Percentiles rank a stretch among this genome's conserved stretches.
Evolutionary conservation across 2,329 filamentous ascomycete genomes (phyloP).

Genomic region (Epichloe aotearoae): DNA sequence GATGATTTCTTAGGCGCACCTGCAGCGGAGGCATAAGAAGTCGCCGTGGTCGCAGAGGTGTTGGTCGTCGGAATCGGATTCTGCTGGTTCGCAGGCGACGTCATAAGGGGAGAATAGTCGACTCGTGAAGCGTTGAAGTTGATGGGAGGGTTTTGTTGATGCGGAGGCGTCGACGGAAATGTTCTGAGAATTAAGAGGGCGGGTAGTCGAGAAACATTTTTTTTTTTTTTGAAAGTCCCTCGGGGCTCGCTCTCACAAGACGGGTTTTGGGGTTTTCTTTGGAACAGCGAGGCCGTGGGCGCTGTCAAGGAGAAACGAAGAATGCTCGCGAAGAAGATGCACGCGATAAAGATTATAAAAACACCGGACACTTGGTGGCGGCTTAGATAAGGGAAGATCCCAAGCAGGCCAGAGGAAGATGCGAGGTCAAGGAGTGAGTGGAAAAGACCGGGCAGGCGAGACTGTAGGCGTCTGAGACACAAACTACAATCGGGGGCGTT

Average conservation of each 20-base stretch:
- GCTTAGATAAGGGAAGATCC: constrained; percentile 10
- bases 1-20: constrained; percentile 49
- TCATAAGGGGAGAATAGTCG: constrained; percentile 33
- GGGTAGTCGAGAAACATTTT: constrained; percentile 4
- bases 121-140: constrained; percentile 1
- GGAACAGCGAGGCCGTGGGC: background rate
- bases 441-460: constrained; percentile 13
- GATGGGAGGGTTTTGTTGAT: background rate
- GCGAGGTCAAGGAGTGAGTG: constrained; percentile 18
- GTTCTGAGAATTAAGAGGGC: constrained; percentile 3
- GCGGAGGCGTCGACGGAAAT: background rate
- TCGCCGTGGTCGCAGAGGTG: constrained; percentile 42
- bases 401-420: constrained; percentile 12
- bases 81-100: constrained; percentile 44
- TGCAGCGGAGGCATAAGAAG: constrained; percentile 56
- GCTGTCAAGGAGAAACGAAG: constrained; percentile 4
- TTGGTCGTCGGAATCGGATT: constrained; percentile 43
- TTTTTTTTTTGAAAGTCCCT: background rate
- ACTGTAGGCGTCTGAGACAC: constrained; percentile 13
- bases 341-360: constrained; percentile 4
- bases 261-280: background rate
- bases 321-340: constrained; percentile 4
- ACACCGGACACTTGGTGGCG: constrained; percentile 10
- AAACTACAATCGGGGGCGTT: constrained; percentile 19
- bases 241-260: constrained; percentile 5